These are phyloP conservation scores for Leccinum sublutescens DNA, from an alignment of 768 basidiomycete genomes.

Conservation along the genomic window DNA sequence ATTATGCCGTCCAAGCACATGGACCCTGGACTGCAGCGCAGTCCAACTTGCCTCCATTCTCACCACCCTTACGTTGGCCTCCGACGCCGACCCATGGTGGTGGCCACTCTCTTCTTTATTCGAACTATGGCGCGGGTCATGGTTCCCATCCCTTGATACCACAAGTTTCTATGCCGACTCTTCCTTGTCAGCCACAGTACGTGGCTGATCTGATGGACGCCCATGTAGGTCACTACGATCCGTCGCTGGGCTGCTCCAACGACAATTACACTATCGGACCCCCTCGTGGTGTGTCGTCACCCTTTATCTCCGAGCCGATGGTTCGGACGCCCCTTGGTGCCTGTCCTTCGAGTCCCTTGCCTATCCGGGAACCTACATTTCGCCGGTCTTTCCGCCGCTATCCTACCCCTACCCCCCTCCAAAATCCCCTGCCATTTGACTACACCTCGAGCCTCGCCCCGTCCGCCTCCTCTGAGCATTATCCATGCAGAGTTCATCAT, in stretches of 20 bases:
- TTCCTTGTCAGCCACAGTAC: not conserved
- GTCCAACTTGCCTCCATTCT: not conserved
- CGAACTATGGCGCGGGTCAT: not conserved
- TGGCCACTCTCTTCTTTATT: not conserved
- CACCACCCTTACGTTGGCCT: not conserved
- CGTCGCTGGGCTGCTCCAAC: not conserved
- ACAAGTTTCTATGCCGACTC: slow-evolving; percentile 7
- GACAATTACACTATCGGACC: not conserved
- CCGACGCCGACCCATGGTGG: not conserved
- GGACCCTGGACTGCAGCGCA: not conserved
- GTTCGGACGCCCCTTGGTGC: not conserved
- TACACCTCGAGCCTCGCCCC: not conserved
- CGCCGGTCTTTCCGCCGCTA: not conserved
- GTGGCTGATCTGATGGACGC: slow-evolving; percentile 3
- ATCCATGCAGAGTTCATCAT: not conserved
- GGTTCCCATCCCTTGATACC: not conserved
- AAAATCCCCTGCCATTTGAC: not conserved
- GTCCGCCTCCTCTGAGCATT: not conserved
- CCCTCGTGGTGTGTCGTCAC: not conserved
- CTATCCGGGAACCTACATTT: not conserved
- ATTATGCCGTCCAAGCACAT: not conserved
- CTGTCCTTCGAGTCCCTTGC: not conserved
- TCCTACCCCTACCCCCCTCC: not conserved
- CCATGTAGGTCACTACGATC: not conserved
- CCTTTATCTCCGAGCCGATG: slow-evolving; percentile 5